Percentiles rank a stretch among this genome's conserved stretches.
Evolutionary conservation across 495 filamentous ascomycete species (phyloP).

Genomic region (Neurospora sp.): DNA sequence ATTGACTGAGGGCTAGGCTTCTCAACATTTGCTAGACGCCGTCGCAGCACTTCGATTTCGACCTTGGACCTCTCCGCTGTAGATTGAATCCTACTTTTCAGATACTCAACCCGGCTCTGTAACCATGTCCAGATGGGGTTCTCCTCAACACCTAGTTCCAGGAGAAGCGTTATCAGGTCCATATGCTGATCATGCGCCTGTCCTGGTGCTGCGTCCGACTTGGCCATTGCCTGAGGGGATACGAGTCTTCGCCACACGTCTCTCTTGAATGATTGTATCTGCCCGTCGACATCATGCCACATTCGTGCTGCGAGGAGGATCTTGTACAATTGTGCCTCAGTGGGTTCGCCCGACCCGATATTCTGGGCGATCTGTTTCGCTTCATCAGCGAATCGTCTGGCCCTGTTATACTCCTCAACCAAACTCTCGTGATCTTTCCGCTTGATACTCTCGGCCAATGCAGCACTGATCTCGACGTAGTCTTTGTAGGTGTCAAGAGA

Average conservation of each 20-base stretch:
- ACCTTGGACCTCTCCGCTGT: conserved; percentile 75
- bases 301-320: conserved; percentile 86
- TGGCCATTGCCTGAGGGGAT: conserved; percentile 39
- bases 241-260: conserved; percentile 76
- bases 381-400: conserved; percentile 63
- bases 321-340: conserved; percentile 68
- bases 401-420: conserved; percentile 75
- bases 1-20: conserved; percentile 57
- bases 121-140: conserved; percentile 97
- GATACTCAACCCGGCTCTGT: conserved; percentile 72
- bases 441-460: conserved; percentile 76
- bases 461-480: conserved; percentile 66
- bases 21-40: conserved; percentile 63
- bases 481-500: conserved; percentile 69
- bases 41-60: conserved; percentile 82
- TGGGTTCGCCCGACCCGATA: conserved; percentile 39
- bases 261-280: conserved; percentile 75
- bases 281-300: conserved; percentile 82
- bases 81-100: conserved; percentile 71
- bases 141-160: conserved; percentile 87
- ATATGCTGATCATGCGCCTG: conserved; percentile 67
- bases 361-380: conserved; percentile 52
- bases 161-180: conserved; percentile 74
- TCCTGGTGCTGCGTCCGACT: conserved; percentile 31
- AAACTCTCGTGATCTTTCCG: conserved; percentile 79